Evolutionary conservation across 495 filamentous ascomycete species (phyloP).

Genomic region (Thozetella sp.): DNA sequence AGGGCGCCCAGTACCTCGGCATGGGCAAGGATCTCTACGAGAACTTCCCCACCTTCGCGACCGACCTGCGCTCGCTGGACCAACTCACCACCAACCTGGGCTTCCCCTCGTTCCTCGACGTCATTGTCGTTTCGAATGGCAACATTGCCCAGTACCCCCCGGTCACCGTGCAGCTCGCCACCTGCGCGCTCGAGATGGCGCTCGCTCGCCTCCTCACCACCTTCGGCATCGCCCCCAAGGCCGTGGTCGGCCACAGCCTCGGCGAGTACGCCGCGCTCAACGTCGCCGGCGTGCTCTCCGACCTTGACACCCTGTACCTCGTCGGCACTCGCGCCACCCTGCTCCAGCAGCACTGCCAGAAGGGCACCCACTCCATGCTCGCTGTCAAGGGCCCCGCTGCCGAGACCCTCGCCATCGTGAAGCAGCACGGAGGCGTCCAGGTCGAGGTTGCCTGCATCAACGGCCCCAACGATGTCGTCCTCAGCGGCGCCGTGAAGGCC

Average conservation of each 20-base stretch:
- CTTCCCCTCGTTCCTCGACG: slow-evolving; percentile 54
- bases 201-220: slow-evolving; percentile 67
- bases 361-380: slow-evolving; percentile 63
- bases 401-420: slow-evolving; percentile 2
- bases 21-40: slow-evolving; percentile 49
- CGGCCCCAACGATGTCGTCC: slow-evolving; percentile 44
- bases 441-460: slow-evolving; percentile 63
- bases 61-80: slow-evolving; percentile 61
- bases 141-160: slow-evolving; percentile 54
- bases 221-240: slow-evolving; percentile 64
- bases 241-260: slow-evolving; percentile 73
- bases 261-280: slow-evolving; percentile 79
- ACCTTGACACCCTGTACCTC: slow-evolving; percentile 65
- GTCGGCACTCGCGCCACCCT: slow-evolving; percentile 71
- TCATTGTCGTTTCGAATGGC: slow-evolving; percentile 53
- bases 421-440: background rate
- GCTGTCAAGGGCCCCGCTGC: slow-evolving; percentile 45
- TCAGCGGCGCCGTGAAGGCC: slow-evolving; percentile 39
- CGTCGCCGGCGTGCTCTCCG: slow-evolving; percentile 67
- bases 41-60: slow-evolving; percentile 53
- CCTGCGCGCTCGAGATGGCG: slow-evolving; percentile 71
- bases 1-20: slow-evolving; percentile 33
- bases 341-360: slow-evolving; percentile 60
- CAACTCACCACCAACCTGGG: slow-evolving; percentile 58
- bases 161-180: slow-evolving; percentile 66